Base-by-base conservation (phyloP, 2,329 filamentous ascomycete species). In the Fusarium brachygibbosum region DNA sequence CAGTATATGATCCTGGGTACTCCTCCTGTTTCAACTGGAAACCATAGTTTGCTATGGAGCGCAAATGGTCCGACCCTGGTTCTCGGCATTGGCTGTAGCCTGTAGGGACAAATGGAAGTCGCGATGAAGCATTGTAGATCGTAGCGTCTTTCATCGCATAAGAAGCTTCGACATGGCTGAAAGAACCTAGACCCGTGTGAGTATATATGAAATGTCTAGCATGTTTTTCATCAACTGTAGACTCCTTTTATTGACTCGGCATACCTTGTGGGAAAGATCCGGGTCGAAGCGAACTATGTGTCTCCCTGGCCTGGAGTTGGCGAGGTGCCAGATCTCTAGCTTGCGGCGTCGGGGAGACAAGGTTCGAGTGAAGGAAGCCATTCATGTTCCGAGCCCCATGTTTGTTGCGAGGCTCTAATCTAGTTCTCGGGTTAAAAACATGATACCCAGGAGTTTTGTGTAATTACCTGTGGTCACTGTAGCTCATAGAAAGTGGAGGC, bases 341-440 rank as follows among this genome's bases (percentile, higher is more conserved):
- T 11, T 72, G 65, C 14, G 76, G 78, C 11, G 78, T 78, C 7
- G 79, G 79, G n/a, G 79, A 80, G 40, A 74, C 72, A 32, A 81
- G 67, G 59, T 79, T 82, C 17, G 81, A 77, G 50, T 82, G 80
- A 12, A 80, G 76, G 35, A 77, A 75, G 17, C 81, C 70, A 40
- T 79, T 78, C 19, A 83, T 74, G 6, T 76, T 74, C 21, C 80
- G 79, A 34, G 82, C 70, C 19, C 72, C 76, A 21, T 79, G 75
- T 64, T 75, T 76, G 25, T 75, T 74, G 46, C 75, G 77, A 61
- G 75, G 68, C 69, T 77, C 75, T 58, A 77, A 80, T 58, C 77
- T 79, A 28, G n/a, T 25, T 13, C 12, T 16, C 14, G 40, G 25
- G 28, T 74, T 31, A 75, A 46, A 32, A 42, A 14, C 46, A 16